phyloP scores from a whole-genome alignment of 2,329 filamentous ascomycete species.

The Eurotiales sp. region DNA sequence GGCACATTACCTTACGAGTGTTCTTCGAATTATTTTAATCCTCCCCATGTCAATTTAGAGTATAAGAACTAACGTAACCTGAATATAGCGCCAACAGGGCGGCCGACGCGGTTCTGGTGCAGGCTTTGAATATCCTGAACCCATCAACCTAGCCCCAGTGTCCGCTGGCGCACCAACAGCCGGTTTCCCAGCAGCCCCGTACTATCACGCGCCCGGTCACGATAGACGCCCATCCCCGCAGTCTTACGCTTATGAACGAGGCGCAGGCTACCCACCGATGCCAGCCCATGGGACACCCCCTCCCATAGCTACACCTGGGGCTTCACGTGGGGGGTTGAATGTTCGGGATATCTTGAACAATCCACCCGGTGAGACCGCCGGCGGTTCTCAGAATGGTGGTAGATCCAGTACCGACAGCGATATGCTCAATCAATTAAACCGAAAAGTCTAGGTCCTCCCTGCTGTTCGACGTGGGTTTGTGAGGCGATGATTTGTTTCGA shows the following conservation, averaged over 20 bases:
- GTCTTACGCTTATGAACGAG: slow-evolving; percentile 41
- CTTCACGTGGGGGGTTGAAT: slow-evolving; percentile 42
- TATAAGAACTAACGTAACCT: slow-evolving; percentile 3
- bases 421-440: slow-evolving; percentile 48
- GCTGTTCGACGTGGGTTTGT: background rate
- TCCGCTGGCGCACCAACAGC: slow-evolving; percentile 42
- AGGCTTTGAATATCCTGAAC: slow-evolving; percentile 46
- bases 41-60: background rate
- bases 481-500: background rate
- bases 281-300: slow-evolving; percentile 37
- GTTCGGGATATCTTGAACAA: slow-evolving; percentile 47
- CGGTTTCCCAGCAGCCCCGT: slow-evolving; percentile 39
- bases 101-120: slow-evolving; percentile 43
- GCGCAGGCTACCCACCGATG: slow-evolving; percentile 39
- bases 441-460: slow-evolving; percentile 31
- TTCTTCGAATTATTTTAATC: background rate
- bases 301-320: slow-evolving; percentile 33
- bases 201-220: slow-evolving; percentile 34
- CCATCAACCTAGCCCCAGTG: slow-evolving; percentile 45
- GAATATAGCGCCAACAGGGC: slow-evolving; percentile 22
- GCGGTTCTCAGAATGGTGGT: slow-evolving; percentile 22
- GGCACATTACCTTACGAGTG: slow-evolving; percentile 12
- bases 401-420: slow-evolving; percentile 48
- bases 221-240: slow-evolving; percentile 45
- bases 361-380: slow-evolving; percentile 29